Conservation (phyloP, 305 asterid species). For the Rubia balearica region DNA sequence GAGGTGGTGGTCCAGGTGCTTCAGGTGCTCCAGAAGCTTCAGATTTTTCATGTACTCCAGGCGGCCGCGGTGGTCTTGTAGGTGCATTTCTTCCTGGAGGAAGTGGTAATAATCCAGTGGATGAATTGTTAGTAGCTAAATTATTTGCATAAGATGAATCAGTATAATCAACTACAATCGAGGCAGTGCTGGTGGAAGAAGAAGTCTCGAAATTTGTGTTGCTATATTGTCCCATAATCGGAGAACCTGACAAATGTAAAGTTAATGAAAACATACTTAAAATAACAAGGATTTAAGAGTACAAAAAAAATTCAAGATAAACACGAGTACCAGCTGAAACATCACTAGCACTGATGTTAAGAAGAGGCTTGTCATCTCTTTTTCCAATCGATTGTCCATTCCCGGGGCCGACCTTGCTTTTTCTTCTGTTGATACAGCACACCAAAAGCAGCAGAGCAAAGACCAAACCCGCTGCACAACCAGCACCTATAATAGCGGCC, state of each 20-base stretch:
- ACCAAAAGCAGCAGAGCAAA: slow-evolving; percentile 37
- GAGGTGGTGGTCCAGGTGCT: slow-evolving; percentile 31
- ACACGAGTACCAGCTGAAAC: slow-evolving; percentile 44
- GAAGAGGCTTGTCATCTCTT: slow-evolving; percentile 69
- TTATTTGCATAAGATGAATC: slow-evolving; percentile 27
- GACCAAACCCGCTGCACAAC: slow-evolving; percentile 40
- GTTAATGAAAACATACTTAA: slow-evolving; percentile 15
- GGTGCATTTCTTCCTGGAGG: slow-evolving; percentile 59
- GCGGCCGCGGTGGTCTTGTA: slow-evolving; percentile 24
- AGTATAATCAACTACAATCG: slow-evolving; percentile 17
- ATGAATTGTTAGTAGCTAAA: slow-evolving; percentile 20
- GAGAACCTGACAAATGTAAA: slow-evolving; percentile 36
- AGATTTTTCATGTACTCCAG: slow-evolving; percentile 1
- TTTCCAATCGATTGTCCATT: slow-evolving; percentile 50
- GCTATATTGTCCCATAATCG: slow-evolving; percentile 21
- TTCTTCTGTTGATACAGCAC: slow-evolving; percentile 31
- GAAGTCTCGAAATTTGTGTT: slow-evolving; percentile 27
- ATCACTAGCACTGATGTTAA: slow-evolving; percentile 37
- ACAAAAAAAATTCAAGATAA: slow-evolving; percentile 9
- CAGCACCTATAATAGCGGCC: slow-evolving; percentile 32
- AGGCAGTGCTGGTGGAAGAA: slow-evolving; percentile 20
- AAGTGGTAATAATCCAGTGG: slow-evolving; percentile 38
- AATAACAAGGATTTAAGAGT: not conserved
- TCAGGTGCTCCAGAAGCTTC: slow-evolving; percentile 20
- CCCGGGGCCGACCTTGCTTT: slow-evolving; percentile 29